These are phyloP conservation scores for Paspalum vaginatum DNA, from an alignment of 176 grass and related monocot genomes.

Conservation along the genomic window DNA sequence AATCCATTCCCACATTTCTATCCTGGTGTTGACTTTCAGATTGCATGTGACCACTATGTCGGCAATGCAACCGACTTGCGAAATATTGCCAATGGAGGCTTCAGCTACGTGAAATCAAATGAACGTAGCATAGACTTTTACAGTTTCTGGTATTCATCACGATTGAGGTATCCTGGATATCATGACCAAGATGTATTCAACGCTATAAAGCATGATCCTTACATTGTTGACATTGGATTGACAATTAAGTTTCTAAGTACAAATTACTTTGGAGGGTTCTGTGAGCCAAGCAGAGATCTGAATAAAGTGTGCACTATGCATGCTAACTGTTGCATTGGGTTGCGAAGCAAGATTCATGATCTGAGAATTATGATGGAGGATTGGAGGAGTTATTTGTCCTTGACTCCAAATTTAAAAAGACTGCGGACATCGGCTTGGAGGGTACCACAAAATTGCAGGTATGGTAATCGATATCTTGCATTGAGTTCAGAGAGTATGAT, in stretches of 20 bases:
- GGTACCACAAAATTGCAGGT: slow-evolving; percentile 86
- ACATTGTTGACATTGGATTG: slow-evolving; percentile 62
- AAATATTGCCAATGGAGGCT: slow-evolving; percentile 74
- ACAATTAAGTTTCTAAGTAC: slow-evolving; percentile 72
- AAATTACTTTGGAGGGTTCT: slow-evolving; percentile 77
- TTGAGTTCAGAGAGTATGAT: not conserved
- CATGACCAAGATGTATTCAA: slow-evolving; percentile 89
- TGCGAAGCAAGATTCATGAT: slow-evolving; percentile 71
- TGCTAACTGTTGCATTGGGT: slow-evolving; percentile 73
- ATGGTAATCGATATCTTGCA: not conserved
- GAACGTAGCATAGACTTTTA: slow-evolving; percentile 78
- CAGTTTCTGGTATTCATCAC: slow-evolving; percentile 71
- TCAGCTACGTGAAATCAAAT: slow-evolving; percentile 83
- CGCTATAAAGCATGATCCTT: slow-evolving; percentile 70
- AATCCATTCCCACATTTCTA: slow-evolving; percentile 78
- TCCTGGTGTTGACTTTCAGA: slow-evolving; percentile 73
- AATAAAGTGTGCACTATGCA: slow-evolving; percentile 84
- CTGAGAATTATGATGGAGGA: slow-evolving; percentile 74
- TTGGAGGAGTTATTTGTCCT: slow-evolving; percentile 68
- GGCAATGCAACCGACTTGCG: slow-evolving; percentile 64
- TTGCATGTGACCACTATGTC: slow-evolving; percentile 67
- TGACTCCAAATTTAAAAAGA: slow-evolving; percentile 67
- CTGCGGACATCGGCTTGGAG: slow-evolving; percentile 47
- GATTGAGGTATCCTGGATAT: slow-evolving; percentile 64
- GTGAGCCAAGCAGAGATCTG: slow-evolving; percentile 74